Base-by-base conservation (phyloP, 2,329 filamentous ascomycete species). In the Neopestalotiopsis sp. region DNA sequence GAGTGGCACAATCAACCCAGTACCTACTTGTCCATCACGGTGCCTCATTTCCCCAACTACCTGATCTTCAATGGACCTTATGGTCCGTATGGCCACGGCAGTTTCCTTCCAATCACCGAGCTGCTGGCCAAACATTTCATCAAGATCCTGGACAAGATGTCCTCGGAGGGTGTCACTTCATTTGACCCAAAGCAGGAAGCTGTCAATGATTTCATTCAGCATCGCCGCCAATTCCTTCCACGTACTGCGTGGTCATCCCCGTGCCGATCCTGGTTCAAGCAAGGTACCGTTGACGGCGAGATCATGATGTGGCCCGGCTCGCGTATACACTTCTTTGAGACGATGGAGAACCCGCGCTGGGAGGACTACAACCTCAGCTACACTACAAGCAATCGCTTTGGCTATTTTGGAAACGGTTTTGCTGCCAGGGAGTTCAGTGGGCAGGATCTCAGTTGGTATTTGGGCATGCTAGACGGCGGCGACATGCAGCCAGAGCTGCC, bases 121-220 rank as follows among this genome's bases (percentile, higher is more conserved):
- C 69, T 71, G 0, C 71, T 72, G 5, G 69, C 70, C 5, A 32
- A 78, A 66, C 66, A 80, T 75, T 61, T 81, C 69, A 72, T 76
- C 76, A 72, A 78, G 72, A 71, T 75, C 71, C 67, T 81, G 34
- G 65, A 63, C 32, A 76, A 78, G 67, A 71, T 77, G 71, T 74
- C 71, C 1, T 70, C 73, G 12, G 75, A 76, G 24, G 73, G 74
- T 7, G 66, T 77, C 4, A 64, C 68, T 4, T 73, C 75, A 5
- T 74, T 77, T 40, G 71, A 68, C 0, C 74, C 74, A 0, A 74
- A 72, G 34, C 69, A 72, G 30, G 72, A 72, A 30, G 72, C 77
- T 1, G 72, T 79, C 2, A 62, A 71, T 6, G 78, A 80, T 53
- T 81, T 78, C 65, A 71, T 68, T n/a, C 73, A 77, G 40, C 76